phyloP scores from a whole-genome alignment of 345 rosid genomes.

The Murraya paniculata region DNA sequence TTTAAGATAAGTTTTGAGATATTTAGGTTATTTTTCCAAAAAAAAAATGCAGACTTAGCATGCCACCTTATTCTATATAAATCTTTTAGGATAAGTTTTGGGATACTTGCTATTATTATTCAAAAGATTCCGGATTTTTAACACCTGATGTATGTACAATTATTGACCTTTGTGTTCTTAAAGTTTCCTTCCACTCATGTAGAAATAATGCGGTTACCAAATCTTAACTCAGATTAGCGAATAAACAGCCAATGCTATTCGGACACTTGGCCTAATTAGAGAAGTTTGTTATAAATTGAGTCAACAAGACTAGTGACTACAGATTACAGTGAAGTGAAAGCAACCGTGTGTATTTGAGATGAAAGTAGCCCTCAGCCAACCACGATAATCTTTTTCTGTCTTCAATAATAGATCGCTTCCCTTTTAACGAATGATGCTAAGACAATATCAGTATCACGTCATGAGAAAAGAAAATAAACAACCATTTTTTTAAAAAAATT shows the following conservation, averaged over 20 bases:
- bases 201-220: neutral
- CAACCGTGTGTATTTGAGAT: neutral
- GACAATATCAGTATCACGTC: slow-evolving; percentile 20
- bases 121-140: too few relatives aligned
- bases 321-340: slow-evolving; percentile 4
- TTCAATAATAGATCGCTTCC: neutral
- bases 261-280: neutral
- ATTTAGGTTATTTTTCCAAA: too few relatives aligned
- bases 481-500: too few relatives aligned
- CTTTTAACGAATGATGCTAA: slow-evolving; percentile 11
- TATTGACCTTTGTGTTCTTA: too few relatives aligned
- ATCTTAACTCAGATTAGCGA: neutral
- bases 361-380: slow-evolving; percentile 19
- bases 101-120: too few relatives aligned
- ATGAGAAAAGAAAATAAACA: neutral
- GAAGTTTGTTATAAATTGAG: slow-evolving; percentile 7
- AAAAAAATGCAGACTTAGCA: too few relatives aligned
- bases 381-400: neutral
- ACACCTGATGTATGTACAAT: too few relatives aligned
- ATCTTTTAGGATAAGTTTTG: too few relatives aligned
- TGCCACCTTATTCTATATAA: too few relatives aligned
- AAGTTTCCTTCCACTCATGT: too few relatives aligned
- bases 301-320: slow-evolving; percentile 8
- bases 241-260: neutral
- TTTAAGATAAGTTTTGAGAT: too few relatives aligned